Evolutionary conservation across 116 monocot species (phyloP).

Genomic region (Phalaenopsis hybrid): DNA sequence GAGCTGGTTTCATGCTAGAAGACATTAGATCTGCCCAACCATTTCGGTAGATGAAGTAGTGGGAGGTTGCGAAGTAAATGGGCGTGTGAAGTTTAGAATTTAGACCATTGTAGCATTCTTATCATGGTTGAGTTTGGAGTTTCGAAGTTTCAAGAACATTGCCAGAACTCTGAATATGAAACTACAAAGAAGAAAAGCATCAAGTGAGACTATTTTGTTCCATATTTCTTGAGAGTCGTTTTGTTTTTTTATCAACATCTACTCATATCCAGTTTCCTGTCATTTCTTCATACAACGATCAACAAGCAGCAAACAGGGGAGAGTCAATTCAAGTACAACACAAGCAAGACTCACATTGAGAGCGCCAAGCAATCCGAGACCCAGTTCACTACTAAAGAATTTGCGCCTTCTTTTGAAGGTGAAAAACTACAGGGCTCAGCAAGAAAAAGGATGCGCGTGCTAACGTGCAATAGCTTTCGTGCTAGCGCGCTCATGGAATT

Average conservation of each 20-base stretch:
- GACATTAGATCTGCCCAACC: background rate
- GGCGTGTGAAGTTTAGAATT: background rate
- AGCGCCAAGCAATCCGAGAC: constrained; percentile 2
- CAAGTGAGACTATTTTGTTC: background rate
- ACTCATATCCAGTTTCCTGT: background rate
- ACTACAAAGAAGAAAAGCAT: constrained; percentile 2
- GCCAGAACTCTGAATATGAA: constrained; percentile 5
- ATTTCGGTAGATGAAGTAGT: background rate
- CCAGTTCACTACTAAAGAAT: constrained; percentile 1
- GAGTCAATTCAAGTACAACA: constrained; percentile 6
- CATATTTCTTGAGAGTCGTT: background rate
- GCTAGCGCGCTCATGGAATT: too few relatives aligned
- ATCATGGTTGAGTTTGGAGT: background rate
- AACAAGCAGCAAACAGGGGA: background rate
- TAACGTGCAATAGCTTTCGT: too few relatives aligned
- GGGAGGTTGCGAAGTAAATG: background rate
- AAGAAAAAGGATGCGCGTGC: background rate
- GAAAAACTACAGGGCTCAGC: constrained; percentile 3
- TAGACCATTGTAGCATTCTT: background rate
- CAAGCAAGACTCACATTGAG: background rate
- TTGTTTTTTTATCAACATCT: background rate
- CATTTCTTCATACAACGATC: background rate
- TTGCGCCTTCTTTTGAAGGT: constrained; percentile 7
- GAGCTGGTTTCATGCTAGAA: too few relatives aligned
- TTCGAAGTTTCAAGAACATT: background rate